Base-by-base conservation (phyloP, 2,329 filamentous ascomycete species). In the Fusarium luffae region DNA sequence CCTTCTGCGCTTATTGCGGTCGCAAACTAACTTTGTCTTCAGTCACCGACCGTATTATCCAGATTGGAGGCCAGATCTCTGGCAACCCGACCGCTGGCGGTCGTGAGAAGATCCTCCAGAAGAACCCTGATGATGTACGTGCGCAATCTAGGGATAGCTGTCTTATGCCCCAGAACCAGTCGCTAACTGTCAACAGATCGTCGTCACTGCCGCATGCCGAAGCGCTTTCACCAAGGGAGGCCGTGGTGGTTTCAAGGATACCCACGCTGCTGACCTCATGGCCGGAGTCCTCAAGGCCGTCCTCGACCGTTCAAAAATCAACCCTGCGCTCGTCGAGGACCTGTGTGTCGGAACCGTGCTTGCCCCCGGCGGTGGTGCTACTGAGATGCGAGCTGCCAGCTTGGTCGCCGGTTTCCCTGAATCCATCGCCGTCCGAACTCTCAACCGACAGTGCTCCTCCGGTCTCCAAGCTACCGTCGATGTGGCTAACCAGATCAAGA, bases 241-340 rank as follows among this genome's bases (percentile, higher is more conserved):
- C 76, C 94, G 94, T 83, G 96, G 96, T 73, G 92, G 90, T 51
- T 96, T 99, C 87, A 98, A 98, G 85, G 96, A 98, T 82, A 98
- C 96, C 11, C 86, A 89, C 58, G 93, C 92, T 9, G 88, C 93
- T 42, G 95, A 98, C 81, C 86, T 98, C 68, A 90, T 98, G 76
- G 89, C 90, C 52, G 93, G 93, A 74, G 90, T 93, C 48, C 90
- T 98, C 82, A 91, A 90, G 82, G 90, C 90, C 63, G 84, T 98
- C 70, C 86, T 98, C 78, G 85, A 92, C 60, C 92, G 93, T 75
- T 98, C 94, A 72, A 90, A 90, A 71, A 97, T 98, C 82, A 92
- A 98, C 82, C 94, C 96, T 23, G 84, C 84, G 40, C 86, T 96
- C 37, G 93, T 99, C 50, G 93, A 98, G 81, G 96, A 99, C 79